A percentile compares a stretch with the other conserved stretches of the same genome.
These are phyloP conservation scores for Hibiscus tridactylites DNA, from an alignment of 345 rosid species.

Conservation along the genomic window DNA sequence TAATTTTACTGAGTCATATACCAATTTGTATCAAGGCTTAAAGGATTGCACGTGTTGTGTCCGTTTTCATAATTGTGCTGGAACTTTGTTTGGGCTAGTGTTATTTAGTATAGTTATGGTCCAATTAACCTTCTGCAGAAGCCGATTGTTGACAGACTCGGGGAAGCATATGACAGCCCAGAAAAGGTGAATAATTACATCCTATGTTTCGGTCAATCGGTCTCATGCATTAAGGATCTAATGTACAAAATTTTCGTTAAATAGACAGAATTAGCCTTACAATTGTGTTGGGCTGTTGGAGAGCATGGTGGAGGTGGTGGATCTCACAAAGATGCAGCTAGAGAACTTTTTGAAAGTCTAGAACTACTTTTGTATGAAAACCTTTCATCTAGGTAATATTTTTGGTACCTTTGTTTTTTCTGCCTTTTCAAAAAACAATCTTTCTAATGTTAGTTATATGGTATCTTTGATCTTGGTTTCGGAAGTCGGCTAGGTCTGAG, in stretches of 20 bases:
- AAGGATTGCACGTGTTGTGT: too few relatives aligned
- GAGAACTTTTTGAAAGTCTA: constrained; percentile 91
- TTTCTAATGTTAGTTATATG: not conserved
- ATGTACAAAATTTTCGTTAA: not conserved
- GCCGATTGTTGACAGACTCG: constrained; percentile 85
- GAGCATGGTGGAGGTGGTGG: constrained; percentile 97
- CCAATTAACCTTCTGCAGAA: constrained; percentile 43
- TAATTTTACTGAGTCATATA: not conserved
- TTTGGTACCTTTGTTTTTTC: not conserved
- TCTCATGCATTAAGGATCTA: not conserved
- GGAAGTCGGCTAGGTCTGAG: constrained; percentile 67
- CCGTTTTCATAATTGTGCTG: too few relatives aligned
- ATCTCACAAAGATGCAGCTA: constrained; percentile 83
- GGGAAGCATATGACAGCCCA: constrained; percentile 88
- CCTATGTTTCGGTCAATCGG: not conserved
- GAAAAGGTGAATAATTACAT: constrained; percentile 54
- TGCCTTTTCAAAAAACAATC: not conserved
- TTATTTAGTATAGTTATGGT: not conserved
- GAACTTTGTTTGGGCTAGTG: not conserved
- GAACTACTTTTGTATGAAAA: constrained; percentile 92
- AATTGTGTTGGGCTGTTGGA: constrained; percentile 97
- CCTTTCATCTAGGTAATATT: constrained; percentile 65
- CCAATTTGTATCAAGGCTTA: too few relatives aligned
- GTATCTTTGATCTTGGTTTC: constrained; percentile 13
- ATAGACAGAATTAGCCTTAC: constrained; percentile 83